These are phyloP conservation scores for Hibiscus tridactylites DNA, from an alignment of 345 rosid species.

Conservation along the genomic window DNA sequence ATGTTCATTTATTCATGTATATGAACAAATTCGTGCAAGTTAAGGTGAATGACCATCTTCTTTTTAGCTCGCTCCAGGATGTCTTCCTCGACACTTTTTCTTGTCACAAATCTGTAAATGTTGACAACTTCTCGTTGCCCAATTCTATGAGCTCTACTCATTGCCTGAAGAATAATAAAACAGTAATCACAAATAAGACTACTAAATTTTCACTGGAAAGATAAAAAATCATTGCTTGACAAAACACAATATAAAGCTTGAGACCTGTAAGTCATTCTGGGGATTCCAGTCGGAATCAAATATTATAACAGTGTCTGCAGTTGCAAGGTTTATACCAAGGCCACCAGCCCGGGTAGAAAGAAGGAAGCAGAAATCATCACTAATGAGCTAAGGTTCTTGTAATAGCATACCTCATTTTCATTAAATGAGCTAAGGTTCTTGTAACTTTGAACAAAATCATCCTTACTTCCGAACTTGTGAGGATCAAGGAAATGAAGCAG, in stretches of 20 bases:
- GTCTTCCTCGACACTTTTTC: constrained; percentile 99
- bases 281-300: constrained; percentile 99
- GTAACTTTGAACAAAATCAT: constrained; percentile 88
- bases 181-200: constrained; percentile 1
- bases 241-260: background rate
- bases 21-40: background rate
- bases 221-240: constrained; percentile 5
- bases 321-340: constrained; percentile 96
- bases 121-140: constrained; percentile 99
- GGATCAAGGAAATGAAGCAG: constrained; percentile 92
- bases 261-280: constrained; percentile 95
- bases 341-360: constrained; percentile 99
- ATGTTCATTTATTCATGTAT: background rate
- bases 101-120: constrained; percentile 95
- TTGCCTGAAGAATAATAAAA: constrained; percentile 54
- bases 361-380: constrained; percentile 20
- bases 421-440: constrained; percentile 95
- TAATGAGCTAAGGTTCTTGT: no score
- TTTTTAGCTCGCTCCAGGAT: constrained; percentile 97
- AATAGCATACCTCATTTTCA: constrained; percentile 63
- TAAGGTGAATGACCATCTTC: constrained; percentile 65
- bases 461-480: constrained; percentile 84
- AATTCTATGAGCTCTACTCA: constrained; percentile 99
- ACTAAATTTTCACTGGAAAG: background rate
- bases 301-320: constrained; percentile 96